These are phyloP conservation scores for Blastobotrys muscicola DNA, from an alignment of 805 yeast species.

Conservation along the genomic window DNA sequence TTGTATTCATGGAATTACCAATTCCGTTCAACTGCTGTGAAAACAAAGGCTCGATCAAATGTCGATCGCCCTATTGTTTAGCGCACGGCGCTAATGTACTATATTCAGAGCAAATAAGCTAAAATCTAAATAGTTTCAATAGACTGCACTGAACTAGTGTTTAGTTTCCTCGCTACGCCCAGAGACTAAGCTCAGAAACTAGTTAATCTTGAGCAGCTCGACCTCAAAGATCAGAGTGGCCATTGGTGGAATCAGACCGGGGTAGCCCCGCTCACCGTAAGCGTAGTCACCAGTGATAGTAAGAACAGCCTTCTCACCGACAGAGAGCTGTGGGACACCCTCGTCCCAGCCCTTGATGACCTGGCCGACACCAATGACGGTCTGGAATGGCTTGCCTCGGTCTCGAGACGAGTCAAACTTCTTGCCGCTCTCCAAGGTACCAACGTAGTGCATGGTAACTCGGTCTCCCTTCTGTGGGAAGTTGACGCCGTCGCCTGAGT, in stretches of 20 bases:
- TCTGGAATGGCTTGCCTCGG: conserved; percentile 92
- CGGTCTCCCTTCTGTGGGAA: conserved; percentile 83
- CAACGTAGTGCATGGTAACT: conserved; percentile 92
- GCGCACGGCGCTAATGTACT: too few relatives aligned
- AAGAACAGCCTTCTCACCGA: conserved; percentile 87
- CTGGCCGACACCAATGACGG: conserved; percentile 90
- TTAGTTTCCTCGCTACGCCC: too few relatives aligned
- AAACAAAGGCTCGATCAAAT: too few relatives aligned
- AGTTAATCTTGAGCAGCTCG: conserved; percentile 4
- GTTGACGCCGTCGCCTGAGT: conserved; percentile 72
- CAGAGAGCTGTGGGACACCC: conserved; percentile 83
- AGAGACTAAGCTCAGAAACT: too few relatives aligned
- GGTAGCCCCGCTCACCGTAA: conserved; percentile 91
- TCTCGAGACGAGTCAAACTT: conserved; percentile 93
- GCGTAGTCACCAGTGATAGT: conserved; percentile 92
- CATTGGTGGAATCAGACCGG: conserved; percentile 93
- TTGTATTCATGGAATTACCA: too few relatives aligned
- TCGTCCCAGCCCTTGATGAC: conserved; percentile 97
- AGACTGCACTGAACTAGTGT: too few relatives aligned
- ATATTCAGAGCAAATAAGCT: too few relatives aligned
- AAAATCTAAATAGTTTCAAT: too few relatives aligned
- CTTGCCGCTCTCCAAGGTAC: conserved; percentile 91
- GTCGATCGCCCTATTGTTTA: too few relatives aligned
- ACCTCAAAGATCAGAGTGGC: conserved; percentile 60
- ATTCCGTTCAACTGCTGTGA: too few relatives aligned